These are phyloP conservation scores for Hericium rajendrae DNA, from an alignment of 768 basidiomycete species.

Conservation along the genomic window DNA sequence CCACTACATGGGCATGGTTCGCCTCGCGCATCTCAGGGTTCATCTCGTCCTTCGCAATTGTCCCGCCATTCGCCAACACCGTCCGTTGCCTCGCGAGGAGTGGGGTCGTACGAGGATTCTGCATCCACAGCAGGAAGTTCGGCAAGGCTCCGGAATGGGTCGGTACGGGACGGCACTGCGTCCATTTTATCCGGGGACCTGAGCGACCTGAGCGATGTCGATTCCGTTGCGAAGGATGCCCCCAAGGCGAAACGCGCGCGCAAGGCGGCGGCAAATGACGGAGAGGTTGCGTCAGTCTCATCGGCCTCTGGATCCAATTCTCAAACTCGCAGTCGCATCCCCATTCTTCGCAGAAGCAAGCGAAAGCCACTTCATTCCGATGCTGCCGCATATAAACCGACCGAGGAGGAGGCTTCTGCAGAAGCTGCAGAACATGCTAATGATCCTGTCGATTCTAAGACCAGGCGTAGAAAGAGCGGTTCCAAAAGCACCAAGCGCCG, in stretches of 20 bases:
- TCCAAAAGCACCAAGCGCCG: constrained; percentile 9
- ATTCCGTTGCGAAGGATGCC: background rate
- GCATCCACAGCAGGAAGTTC: background rate
- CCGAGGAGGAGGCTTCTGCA: constrained; percentile 6
- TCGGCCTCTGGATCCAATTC: background rate
- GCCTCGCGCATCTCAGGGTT: constrained; percentile 4
- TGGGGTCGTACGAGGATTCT: background rate
- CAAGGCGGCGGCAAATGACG: background rate
- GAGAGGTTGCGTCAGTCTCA: background rate
- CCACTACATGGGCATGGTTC: constrained; percentile 3
- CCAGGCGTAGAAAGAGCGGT: constrained; percentile 1
- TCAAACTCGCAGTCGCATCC: background rate
- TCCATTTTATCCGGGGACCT: background rate
- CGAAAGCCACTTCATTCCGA: constrained; percentile 10
- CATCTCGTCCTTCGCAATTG: background rate
- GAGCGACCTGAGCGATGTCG: constrained; percentile 5
- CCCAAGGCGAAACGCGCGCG: constrained; percentile 4
- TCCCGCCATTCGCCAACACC: background rate
- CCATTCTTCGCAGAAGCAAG: constrained; percentile 8
- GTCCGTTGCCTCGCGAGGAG: background rate
- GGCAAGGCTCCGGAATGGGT: background rate
- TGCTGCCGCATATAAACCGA: constrained; percentile 12
- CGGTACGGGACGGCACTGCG: background rate
- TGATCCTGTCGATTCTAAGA: background rate
- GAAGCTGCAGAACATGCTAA: constrained; percentile 1